These are phyloP conservation scores for Cardiospermum halicacabum DNA, from an alignment of 345 rosid species.

Conservation along the genomic window DNA sequence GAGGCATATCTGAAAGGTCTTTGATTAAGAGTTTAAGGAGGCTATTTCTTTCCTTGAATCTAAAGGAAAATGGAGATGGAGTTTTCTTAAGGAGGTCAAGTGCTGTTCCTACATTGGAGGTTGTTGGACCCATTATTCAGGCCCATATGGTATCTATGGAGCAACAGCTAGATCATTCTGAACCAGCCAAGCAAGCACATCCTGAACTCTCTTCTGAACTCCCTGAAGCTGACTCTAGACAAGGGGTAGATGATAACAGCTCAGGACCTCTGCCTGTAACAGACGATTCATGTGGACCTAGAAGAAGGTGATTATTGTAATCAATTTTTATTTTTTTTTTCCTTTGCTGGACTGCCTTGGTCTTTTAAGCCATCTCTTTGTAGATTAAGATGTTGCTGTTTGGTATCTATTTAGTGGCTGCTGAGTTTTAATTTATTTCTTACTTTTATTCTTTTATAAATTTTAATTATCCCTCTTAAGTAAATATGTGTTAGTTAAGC, in stretches of 20 bases:
- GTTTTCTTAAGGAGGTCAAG: conserved; percentile 56
- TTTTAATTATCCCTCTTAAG: not conserved
- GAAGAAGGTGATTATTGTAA: conserved; percentile 59
- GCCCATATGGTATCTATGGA: conserved; percentile 32
- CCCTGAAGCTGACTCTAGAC: conserved; percentile 19
- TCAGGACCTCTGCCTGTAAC: conserved; percentile 20
- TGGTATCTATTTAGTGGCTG: not conserved
- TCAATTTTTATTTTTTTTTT: too few relatives aligned
- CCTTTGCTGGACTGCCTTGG: not conserved
- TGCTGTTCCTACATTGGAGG: conserved; percentile 46
- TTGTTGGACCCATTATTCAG: conserved; percentile 56
- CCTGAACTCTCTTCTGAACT: conserved; percentile 13
- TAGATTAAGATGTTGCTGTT: not conserved
- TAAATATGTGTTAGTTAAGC: not conserved
- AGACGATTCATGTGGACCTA: conserved; percentile 51
- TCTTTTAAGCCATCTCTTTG: not conserved
- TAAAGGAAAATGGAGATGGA: conserved; percentile 64
- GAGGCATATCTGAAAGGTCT: conserved; percentile 66
- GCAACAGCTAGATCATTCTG: conserved; percentile 21
- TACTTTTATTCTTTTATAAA: too few relatives aligned
- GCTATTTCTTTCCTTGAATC: conserved; percentile 59
- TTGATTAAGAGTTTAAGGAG: conserved; percentile 58
- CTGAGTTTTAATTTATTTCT: too few relatives aligned
- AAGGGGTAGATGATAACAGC: conserved; percentile 24
- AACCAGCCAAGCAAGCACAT: conserved; percentile 22